These are phyloP conservation scores for Hericium erinaceus DNA, from an alignment of 768 basidiomycete species.

Conservation along the genomic window DNA sequence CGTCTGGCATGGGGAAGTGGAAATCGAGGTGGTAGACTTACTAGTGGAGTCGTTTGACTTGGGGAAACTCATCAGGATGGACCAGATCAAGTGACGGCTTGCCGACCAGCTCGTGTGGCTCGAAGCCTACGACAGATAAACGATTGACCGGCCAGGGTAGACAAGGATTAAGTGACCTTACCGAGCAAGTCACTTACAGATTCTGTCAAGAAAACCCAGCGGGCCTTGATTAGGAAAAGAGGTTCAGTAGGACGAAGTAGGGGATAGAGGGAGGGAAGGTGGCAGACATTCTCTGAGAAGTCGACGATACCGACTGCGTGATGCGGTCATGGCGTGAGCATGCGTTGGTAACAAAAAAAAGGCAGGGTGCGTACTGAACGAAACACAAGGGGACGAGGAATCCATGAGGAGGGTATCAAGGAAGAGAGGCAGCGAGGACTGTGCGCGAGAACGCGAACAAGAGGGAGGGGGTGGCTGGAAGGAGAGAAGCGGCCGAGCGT, in stretches of 20 bases:
- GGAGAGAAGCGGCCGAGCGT: neutral
- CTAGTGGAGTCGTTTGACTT: constrained; percentile 65
- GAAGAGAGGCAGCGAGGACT: neutral
- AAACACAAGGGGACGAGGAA: constrained; percentile 41
- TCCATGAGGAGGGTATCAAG: constrained; percentile 6
- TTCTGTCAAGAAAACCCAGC: constrained; percentile 59
- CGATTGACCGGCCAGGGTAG: neutral
- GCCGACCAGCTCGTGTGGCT: constrained; percentile 63
- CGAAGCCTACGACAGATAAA: constrained; percentile 41
- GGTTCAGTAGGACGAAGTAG: neutral
- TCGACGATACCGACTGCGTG: constrained; percentile 68
- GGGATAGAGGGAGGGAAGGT: constrained; percentile 17
- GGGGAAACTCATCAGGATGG: constrained; percentile 69
- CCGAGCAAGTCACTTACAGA: constrained; percentile 60
- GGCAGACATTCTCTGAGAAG: constrained; percentile 59
- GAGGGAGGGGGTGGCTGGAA: neutral
- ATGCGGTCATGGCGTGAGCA: constrained; percentile 3
- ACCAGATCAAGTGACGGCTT: constrained; percentile 65
- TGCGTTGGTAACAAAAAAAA: constrained; percentile 3
- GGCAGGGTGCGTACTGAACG: constrained; percentile 54
- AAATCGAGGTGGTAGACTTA: constrained; percentile 22
- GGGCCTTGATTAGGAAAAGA: constrained; percentile 31
- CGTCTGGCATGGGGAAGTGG: neutral
- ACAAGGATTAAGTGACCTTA: constrained; percentile 13
- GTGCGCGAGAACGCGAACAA: neutral